Conservation (phyloP, 371 early-diverging fungal genomes). For the Mortierella sp. region DNA sequence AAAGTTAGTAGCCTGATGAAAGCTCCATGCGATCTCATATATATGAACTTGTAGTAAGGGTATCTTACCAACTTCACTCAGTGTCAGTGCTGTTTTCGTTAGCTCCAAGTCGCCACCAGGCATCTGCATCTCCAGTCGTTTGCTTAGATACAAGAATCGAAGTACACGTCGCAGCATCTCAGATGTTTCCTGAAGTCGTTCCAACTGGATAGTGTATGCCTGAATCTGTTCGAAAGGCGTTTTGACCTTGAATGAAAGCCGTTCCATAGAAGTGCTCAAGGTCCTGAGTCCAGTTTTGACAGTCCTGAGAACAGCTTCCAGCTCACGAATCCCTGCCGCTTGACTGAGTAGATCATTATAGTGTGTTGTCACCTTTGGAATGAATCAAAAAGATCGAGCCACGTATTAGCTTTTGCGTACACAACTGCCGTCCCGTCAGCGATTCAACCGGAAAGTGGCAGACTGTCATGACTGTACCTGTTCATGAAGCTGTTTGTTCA, state of each 20-base stretch:
- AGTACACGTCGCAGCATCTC: slow-evolving; percentile 74
- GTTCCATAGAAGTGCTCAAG: slow-evolving; percentile 68
- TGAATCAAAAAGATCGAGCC: too few relatives aligned
- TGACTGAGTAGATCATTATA: slow-evolving; percentile 78
- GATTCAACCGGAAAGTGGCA: too few relatives aligned
- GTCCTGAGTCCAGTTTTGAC: slow-evolving; percentile 66
- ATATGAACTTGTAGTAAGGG: neutral
- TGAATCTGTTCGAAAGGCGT: slow-evolving; percentile 72
- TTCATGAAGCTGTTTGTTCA: slow-evolving; percentile 82
- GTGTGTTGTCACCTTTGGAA: slow-evolving; percentile 70
- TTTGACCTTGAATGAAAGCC: slow-evolving; percentile 68
- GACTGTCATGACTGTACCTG: slow-evolving; percentile 58
- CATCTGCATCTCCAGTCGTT: slow-evolving; percentile 70
- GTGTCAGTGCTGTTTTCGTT: slow-evolving; percentile 65
- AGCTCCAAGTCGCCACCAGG: slow-evolving; percentile 66
- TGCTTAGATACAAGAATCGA: slow-evolving; percentile 70
- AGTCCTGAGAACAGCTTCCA: slow-evolving; percentile 66
- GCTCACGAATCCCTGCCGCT: slow-evolving; percentile 74
- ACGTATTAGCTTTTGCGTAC: too few relatives aligned
- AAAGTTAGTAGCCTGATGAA: neutral
- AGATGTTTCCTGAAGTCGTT: slow-evolving; percentile 69
- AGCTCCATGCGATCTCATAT: neutral
- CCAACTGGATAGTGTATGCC: slow-evolving; percentile 68
- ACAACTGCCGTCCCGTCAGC: too few relatives aligned
- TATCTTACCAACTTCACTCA: slow-evolving; percentile 64